Percentiles rank a stretch among this genome's conserved stretches.
phyloP scores from a whole-genome alignment of 2,329 filamentous ascomycete species.

The Dactylellina drechsleri region DNA sequence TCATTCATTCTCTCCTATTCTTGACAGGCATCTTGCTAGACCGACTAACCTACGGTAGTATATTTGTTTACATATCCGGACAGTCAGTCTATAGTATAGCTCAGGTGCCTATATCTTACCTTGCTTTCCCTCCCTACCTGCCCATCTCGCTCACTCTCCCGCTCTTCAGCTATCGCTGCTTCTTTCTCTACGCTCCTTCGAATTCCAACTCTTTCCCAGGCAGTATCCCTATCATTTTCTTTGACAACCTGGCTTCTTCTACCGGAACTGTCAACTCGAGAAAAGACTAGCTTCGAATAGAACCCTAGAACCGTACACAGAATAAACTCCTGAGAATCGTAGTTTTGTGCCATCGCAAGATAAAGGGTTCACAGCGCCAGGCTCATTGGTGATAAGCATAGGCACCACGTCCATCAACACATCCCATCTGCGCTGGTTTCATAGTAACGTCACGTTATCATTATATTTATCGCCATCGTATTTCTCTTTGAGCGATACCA shows the following conservation, averaged over 20 bases:
- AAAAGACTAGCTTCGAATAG: neutral
- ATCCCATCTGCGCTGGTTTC: neutral
- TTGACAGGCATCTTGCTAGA: neutral
- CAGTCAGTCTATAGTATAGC: neutral
- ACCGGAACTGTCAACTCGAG: neutral
- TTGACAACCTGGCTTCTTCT: conserved; percentile 37
- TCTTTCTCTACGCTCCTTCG: conserved; percentile 10
- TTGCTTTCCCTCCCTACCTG: conserved; percentile 12
- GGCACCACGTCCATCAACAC: conserved; percentile 8
- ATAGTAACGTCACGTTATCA: neutral
- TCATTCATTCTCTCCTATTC: conserved; percentile 30
- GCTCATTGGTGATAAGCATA: neutral
- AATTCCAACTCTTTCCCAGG: conserved; percentile 4
- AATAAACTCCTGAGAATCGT: neutral
- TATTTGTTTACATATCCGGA: conserved; percentile 31
- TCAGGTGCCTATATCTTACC: conserved; percentile 10
- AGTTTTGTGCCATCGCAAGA: too few relatives aligned
- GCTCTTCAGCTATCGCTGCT: neutral
- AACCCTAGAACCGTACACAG: neutral
- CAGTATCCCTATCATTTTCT: conserved; percentile 9
- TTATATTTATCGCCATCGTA: neutral
- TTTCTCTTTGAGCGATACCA: neutral
- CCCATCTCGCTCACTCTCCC: conserved; percentile 3
- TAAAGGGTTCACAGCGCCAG: neutral
- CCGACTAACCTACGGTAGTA: neutral